A percentile compares a stretch with the other conserved stretches of the same genome.
Conservation (phyloP, 2,329 filamentous ascomycete genomes). For the Dactylellina cionopaga region DNA sequence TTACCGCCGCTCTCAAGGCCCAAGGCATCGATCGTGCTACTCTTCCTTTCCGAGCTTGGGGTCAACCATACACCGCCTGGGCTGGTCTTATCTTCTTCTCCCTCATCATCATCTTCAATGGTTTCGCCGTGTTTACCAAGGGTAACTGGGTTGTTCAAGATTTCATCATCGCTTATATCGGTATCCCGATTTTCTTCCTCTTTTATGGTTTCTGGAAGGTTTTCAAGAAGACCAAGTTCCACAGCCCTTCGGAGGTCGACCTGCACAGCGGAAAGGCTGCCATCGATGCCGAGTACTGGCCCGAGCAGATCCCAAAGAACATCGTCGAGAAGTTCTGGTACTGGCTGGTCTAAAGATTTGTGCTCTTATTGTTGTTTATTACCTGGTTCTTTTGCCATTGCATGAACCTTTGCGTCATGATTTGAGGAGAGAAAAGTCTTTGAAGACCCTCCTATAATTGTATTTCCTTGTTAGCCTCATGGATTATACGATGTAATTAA, state of each 20-base stretch:
- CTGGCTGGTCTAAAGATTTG: conserved; percentile 32
- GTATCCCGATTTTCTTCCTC: conserved; percentile 70
- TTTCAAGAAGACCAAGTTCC: conserved; percentile 62
- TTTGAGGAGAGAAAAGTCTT: conserved; percentile 23
- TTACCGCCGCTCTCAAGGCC: conserved; percentile 67
- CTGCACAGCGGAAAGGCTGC: conserved; percentile 70
- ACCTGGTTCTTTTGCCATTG: neutral
- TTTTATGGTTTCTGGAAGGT: conserved; percentile 73
- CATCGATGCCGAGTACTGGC: conserved; percentile 64
- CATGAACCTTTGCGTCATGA: neutral
- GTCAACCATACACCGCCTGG: conserved; percentile 73
- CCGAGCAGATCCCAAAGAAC: conserved; percentile 47
- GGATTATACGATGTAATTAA: conserved; percentile 23
- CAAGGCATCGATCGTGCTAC: conserved; percentile 65
- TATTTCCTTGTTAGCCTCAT: conserved; percentile 20
- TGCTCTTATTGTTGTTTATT: neutral
- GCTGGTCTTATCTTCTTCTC: conserved; percentile 68
- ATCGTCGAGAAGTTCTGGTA: conserved; percentile 38
- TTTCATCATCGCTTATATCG: conserved; percentile 75
- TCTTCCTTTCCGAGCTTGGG: conserved; percentile 66
- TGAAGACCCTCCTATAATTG: conserved; percentile 13
- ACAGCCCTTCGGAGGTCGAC: conserved; percentile 66
- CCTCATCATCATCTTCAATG: conserved; percentile 76
- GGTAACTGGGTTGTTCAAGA: conserved; percentile 70
- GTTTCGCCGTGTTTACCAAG: conserved; percentile 78